These are phyloP conservation scores for Neonectria magnoliae DNA, from an alignment of 2,329 filamentous ascomycete species.

Conservation along the genomic window DNA sequence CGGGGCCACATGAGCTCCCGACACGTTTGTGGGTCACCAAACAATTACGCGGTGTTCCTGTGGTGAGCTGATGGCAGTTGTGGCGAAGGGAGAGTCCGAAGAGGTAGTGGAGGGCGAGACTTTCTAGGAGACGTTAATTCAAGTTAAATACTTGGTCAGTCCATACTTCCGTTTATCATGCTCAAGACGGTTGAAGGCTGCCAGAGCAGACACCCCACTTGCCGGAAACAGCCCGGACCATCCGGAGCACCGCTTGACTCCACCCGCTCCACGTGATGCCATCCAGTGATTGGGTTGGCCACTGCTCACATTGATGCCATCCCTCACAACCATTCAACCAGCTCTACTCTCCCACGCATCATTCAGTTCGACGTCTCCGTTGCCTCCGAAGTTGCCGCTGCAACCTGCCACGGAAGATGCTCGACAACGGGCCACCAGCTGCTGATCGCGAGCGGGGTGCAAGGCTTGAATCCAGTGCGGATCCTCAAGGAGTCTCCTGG, in stretches of 20 bases:
- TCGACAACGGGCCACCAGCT: constrained; percentile 3
- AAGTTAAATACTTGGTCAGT: too few species aligned
- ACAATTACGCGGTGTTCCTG: too few species aligned
- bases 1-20: too few species aligned
- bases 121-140: too few species aligned
- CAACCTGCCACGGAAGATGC: constrained; percentile 13
- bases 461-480: not conserved
- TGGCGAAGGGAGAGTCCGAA: too few species aligned
- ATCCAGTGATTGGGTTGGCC: constrained; percentile 14
- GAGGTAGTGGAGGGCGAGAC: too few species aligned
- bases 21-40: too few species aligned
- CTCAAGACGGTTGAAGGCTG: not conserved
- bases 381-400: not conserved
- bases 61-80: too few species aligned
- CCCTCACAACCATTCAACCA: not conserved
- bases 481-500: constrained; percentile 10
- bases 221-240: constrained; percentile 1
- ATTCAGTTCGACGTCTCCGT: not conserved
- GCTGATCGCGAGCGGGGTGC: constrained; percentile 10
- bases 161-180: too few species aligned
- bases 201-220: not conserved
- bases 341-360: not conserved
- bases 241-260: not conserved
- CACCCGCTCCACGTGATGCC: not conserved
- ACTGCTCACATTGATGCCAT: not conserved